Base-by-base conservation (phyloP, 768 basidiomycete genomes). In the Kwoniella dendrophila region DNA sequence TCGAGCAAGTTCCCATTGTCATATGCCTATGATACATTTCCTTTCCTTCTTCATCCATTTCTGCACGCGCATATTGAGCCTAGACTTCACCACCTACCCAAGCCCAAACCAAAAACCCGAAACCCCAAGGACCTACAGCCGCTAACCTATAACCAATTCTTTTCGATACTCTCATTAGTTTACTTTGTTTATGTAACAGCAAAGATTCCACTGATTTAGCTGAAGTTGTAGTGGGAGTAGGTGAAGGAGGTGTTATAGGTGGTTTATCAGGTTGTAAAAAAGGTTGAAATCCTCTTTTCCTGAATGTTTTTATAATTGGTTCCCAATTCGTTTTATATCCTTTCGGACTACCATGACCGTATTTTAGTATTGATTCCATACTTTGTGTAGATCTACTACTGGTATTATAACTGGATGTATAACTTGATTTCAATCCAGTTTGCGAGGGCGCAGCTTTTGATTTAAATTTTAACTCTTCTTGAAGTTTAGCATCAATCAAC, bases 61-160 rank as follows among this genome's bases (percentile, higher is more conserved):
- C 47, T 58, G 18, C 36, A 58, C 12, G n/a, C 51, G 12, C 10
- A 20, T 20, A 53, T 38, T 59, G 16, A 18, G 5, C 29, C 60
- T 38, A 76, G 5, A 78, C 63, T 49, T 78, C 76, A 3, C 76
- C 76, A 11, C 76, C 76, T 3, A 76, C 68, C 73, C 75, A 78
- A 2, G 76, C 73, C 72, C 73, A 78, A 1, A 73, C 68, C 26
- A 78, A 36, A 43, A 78, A 78, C 7, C 73, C 74, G 27, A 74
- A 64, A 24, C 74, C 74, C 76, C 76, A 78, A 11, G 76, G 76
- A 16, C 72, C 76, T 6, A 78, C 76, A 14, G 72, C 75, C 10
- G 73, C 72, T 32, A 78, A 33, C 32, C 76, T 64, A 69, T 72
- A 74, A 2, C 70, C 74, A 20, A 73, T 63, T 44, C 75, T 62